Percentiles rank a stretch among this genome's conserved stretches.
Conservation (phyloP, 345 rosid species). For the Anacardium occidentale region DNA sequence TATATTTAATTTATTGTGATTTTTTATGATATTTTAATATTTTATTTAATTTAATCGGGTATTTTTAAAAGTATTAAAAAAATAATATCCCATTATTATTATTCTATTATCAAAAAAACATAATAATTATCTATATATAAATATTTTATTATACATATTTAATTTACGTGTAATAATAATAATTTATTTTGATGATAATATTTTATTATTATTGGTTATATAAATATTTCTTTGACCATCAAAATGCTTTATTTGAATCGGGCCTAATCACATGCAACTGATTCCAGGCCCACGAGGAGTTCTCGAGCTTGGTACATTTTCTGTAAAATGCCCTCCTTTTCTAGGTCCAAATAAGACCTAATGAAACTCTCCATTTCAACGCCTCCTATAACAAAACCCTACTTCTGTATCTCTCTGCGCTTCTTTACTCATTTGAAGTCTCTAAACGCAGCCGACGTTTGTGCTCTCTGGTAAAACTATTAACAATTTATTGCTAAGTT, state of each 20-base stretch:
- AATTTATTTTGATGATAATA: too few relatives aligned
- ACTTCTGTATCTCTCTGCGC: not conserved
- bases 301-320: not conserved
- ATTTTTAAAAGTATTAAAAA: too few relatives aligned
- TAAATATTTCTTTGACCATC: not conserved
- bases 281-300: not conserved
- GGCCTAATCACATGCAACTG: not conserved
- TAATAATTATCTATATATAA: too few relatives aligned
- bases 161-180: too few relatives aligned
- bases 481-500: not conserved
- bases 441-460: constrained; percentile 8
- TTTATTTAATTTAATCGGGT: too few relatives aligned
- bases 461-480: constrained; percentile 11
- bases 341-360: not conserved
- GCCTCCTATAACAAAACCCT: constrained; percentile 15
- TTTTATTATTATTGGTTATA: too few relatives aligned
- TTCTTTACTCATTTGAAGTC: not conserved
- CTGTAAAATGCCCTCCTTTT: not conserved
- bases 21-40: too few relatives aligned
- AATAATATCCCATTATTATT: too few relatives aligned
- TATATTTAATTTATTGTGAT: too few relatives aligned
- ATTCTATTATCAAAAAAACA: too few relatives aligned
- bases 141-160: too few relatives aligned
- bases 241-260: too few relatives aligned
- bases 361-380: not conserved